Percentiles rank a stretch among this genome's conserved stretches.
Evolutionary conservation across 2,329 filamentous ascomycete species (phyloP).

Genomic region (Aspergillus alliaceus): DNA sequence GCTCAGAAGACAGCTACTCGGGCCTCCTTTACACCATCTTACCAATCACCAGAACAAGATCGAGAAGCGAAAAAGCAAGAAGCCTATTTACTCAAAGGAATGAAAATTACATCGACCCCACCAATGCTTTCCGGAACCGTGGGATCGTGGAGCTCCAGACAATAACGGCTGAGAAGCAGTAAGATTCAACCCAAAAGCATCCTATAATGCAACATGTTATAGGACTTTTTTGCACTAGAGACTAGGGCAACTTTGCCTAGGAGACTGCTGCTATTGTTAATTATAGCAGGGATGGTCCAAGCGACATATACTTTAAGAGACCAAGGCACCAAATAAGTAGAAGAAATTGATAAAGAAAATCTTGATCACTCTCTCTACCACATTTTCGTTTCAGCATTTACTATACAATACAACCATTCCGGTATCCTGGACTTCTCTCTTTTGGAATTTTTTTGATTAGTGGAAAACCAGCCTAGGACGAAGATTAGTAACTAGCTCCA

Average conservation of each 20-base stretch:
- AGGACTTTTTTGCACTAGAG: background rate
- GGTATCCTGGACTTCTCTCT: background rate
- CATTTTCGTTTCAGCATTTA: background rate
- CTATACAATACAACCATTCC: background rate
- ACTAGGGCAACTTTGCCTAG: background rate
- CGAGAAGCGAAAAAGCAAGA: conserved; percentile 8
- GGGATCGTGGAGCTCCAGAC: background rate
- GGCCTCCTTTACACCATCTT: background rate
- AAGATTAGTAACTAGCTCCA: conserved; percentile 1
- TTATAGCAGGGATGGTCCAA: background rate
- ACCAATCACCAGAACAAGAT: background rate
- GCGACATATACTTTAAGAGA: background rate
- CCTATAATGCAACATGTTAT: background rate
- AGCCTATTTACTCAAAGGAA: background rate
- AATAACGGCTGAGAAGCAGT: background rate
- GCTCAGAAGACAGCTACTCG: background rate
- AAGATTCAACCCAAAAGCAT: background rate
- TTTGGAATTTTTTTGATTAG: background rate
- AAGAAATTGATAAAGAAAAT: background rate
- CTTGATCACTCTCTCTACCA: background rate
- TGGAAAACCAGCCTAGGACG: background rate
- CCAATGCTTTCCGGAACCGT: background rate
- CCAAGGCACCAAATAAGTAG: background rate
- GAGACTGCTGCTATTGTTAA: background rate
- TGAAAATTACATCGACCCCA: background rate